Evolutionary conservation across 2,329 filamentous ascomycete genomes (phyloP).

Genomic region (Drechslera avenae): DNA sequence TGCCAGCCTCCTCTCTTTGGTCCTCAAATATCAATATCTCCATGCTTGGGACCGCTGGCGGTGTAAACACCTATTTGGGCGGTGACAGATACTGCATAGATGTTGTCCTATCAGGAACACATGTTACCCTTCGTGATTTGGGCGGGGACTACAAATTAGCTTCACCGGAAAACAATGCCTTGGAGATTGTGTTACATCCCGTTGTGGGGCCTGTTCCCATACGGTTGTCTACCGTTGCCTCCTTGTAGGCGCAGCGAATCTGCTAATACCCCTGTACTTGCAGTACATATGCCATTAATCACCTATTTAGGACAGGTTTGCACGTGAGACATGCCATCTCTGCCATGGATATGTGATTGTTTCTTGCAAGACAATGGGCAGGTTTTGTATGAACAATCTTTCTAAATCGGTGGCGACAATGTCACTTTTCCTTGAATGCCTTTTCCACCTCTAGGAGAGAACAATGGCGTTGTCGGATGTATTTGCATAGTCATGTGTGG

Average conservation of each 20-base stretch:
- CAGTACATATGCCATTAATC: slow-evolving; percentile 7
- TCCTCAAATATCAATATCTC: slow-evolving; percentile 1
- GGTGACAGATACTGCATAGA: slow-evolving; percentile 20
- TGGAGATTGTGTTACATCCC: slow-evolving; percentile 31
- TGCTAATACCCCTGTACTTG: slow-evolving; percentile 6
- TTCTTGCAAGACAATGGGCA: neutral
- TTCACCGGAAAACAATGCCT: slow-evolving; percentile 34
- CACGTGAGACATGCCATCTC: slow-evolving; percentile 20
- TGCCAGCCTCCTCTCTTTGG: slow-evolving; percentile 2
- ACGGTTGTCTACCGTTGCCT: slow-evolving; percentile 26
- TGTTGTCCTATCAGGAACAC: slow-evolving; percentile 18
- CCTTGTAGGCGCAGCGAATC: slow-evolving; percentile 21
- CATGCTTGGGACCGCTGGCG: slow-evolving; percentile 12
- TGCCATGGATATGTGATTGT: slow-evolving; percentile 12
- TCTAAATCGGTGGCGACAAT: neutral
- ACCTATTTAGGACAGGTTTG: slow-evolving; percentile 20
- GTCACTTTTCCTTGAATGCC: neutral
- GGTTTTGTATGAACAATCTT: neutral
- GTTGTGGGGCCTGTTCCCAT: slow-evolving; percentile 16
- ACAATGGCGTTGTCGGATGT: neutral
- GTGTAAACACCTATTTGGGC: slow-evolving; percentile 20
- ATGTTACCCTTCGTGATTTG: slow-evolving; percentile 2
- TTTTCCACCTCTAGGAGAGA: neutral
- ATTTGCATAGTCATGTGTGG: slow-evolving; percentile 26
- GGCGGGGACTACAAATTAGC: slow-evolving; percentile 20